phyloP scores from a whole-genome alignment of 169 alveolate species.

The Ichthyophthirius multifiliis region DNA sequence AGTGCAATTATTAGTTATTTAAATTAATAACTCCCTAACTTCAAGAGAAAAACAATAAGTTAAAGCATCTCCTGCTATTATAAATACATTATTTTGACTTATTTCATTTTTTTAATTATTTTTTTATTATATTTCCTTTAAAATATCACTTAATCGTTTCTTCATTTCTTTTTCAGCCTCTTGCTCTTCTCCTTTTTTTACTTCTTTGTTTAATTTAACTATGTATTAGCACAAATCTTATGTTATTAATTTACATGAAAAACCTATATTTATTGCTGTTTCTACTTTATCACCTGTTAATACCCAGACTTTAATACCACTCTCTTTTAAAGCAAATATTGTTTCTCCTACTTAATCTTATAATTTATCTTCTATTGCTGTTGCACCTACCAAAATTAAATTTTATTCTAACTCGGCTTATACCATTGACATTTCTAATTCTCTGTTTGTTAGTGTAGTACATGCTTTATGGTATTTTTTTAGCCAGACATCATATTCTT shows the following conservation, averaged over 20 bases:
- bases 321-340: constrained; percentile 56
- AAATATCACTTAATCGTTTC: not conserved
- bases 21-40: not conserved
- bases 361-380: constrained; percentile 82
- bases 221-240: constrained; percentile 28
- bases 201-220: constrained; percentile 19
- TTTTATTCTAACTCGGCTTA: constrained; percentile 68
- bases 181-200: not conserved
- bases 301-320: constrained; percentile 87
- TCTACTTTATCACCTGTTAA: constrained; percentile 91
- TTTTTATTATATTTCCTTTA: constrained; percentile 9
- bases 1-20: constrained; percentile 49
- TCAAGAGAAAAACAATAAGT: constrained; percentile 17
- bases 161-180: not conserved
- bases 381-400: constrained; percentile 64
- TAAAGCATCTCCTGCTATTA: constrained; percentile 30
- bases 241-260: constrained; percentile 73
- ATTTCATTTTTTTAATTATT: not conserved
- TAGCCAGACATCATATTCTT: constrained; percentile 45
- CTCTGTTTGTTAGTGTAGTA: constrained; percentile 49
- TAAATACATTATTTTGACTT: constrained; percentile 22
- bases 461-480: constrained; percentile 71
- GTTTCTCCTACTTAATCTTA: constrained; percentile 72
- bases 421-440: constrained; percentile 62
- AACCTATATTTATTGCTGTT: constrained; percentile 87